Percentiles rank a stretch among this genome's conserved stretches.
Evolutionary conservation across 2,329 filamentous ascomycete genomes (phyloP).

Genomic region (Bimuria novae-zelandiae): DNA sequence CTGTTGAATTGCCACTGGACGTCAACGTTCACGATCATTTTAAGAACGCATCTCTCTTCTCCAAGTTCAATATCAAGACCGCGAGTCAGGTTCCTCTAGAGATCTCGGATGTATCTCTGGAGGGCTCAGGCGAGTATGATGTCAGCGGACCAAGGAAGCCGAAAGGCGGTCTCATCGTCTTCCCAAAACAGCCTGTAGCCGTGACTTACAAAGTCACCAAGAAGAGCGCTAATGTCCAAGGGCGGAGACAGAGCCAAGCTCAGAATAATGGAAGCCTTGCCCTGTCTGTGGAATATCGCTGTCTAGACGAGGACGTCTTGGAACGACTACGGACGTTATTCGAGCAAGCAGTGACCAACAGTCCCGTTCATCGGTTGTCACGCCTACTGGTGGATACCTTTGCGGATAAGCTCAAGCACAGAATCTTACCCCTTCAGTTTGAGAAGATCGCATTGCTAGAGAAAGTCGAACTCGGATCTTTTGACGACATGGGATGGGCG

Average conservation of each 20-base stretch:
- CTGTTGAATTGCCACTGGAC: conserved; percentile 79
- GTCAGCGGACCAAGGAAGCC: conserved; percentile 60
- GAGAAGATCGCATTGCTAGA: conserved; percentile 60
- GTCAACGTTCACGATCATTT: conserved; percentile 98
- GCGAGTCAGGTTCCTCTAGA: conserved; percentile 75
- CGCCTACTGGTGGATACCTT: conserved; percentile 59
- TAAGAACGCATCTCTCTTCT: conserved; percentile 80
- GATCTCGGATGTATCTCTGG: conserved; percentile 71
- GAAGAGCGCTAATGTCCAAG: conserved; percentile 47
- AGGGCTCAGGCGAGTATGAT: conserved; percentile 71
- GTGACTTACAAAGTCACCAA: conserved; percentile 78
- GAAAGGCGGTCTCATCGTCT: conserved; percentile 63
- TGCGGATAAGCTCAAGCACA: conserved; percentile 50
- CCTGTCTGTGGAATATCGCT: conserved; percentile 75
- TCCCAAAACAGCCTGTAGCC: conserved; percentile 79
- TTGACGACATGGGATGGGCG: conserved; percentile 59
- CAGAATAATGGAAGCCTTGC: conserved; percentile 55
- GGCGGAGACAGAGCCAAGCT: conserved; percentile 25
- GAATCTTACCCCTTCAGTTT: conserved; percentile 54
- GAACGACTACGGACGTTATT: conserved; percentile 55
- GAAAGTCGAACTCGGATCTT: conserved; percentile 57
- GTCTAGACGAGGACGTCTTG: conserved; percentile 74
- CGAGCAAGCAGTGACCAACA: conserved; percentile 51
- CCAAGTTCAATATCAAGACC: conserved; percentile 87
- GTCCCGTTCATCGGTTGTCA: conserved; percentile 52